These are phyloP conservation scores for Stephanodiscus minutulus DNA, from an alignment of 108 stramenopile genomes.

Conservation along the genomic window DNA sequence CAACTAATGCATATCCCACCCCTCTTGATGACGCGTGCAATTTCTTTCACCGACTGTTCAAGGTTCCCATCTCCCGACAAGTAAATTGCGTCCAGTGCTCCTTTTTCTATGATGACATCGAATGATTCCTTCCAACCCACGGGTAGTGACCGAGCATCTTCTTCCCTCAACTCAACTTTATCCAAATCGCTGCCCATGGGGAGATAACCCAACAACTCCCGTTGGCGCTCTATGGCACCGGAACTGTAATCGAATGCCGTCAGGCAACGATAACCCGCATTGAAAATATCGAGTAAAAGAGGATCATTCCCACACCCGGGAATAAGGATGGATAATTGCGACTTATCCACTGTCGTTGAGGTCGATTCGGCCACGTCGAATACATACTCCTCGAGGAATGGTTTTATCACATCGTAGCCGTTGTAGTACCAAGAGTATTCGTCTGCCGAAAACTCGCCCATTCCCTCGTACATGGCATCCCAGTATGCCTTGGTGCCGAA, in stretches of 20 bases:
- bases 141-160: constrained; percentile 67
- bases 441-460: constrained; percentile 77
- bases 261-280: constrained; percentile 58
- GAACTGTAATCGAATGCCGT: constrained; percentile 76
- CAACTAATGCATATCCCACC: constrained; percentile 65
- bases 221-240: constrained; percentile 77
- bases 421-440: constrained; percentile 82
- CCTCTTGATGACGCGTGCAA: constrained; percentile 52
- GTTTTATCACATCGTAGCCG: constrained; percentile 61
- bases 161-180: constrained; percentile 45
- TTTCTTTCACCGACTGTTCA: constrained; percentile 59
- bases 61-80: constrained; percentile 73
- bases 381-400: constrained; percentile 27
- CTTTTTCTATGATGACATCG: constrained; percentile 80
- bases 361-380: background rate
- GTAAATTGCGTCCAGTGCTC: constrained; percentile 80
- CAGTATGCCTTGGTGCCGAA: constrained; percentile 83
- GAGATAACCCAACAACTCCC: constrained; percentile 53
- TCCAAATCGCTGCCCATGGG: constrained; percentile 32
- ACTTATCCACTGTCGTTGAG: constrained; percentile 7
- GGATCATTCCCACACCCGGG: constrained; percentile 85
- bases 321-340: constrained; percentile 50
- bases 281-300: constrained; percentile 65
- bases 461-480: constrained; percentile 76
- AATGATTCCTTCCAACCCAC: constrained; percentile 55